Evolutionary conservation across 805 yeast species (phyloP).

Genomic region (Hanseniaspora lindneri): DNA sequence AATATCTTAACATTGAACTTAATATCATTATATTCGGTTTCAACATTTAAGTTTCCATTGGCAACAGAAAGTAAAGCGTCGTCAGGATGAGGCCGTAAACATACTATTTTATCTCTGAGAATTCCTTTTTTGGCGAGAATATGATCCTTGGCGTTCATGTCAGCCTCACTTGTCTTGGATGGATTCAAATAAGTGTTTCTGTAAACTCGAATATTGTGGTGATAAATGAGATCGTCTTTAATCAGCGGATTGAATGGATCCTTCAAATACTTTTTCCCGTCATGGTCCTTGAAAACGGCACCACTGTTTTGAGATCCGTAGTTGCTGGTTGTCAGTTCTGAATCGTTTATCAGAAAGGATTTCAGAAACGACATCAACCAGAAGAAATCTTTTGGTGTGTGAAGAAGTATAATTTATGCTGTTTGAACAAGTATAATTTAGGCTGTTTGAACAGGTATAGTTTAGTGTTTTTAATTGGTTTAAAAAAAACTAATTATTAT

Average conservation of each 20-base stretch:
- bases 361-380: neutral
- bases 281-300: constrained; percentile 3
- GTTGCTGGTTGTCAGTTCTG: neutral
- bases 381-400: no score
- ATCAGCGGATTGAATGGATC: constrained; percentile 4
- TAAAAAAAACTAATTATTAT: no score
- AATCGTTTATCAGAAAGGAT: neutral
- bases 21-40: neutral
- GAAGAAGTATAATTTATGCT: no score
- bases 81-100: neutral
- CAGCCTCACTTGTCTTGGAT: neutral
- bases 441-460: no score
- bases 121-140: neutral
- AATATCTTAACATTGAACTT: constrained; percentile 9
- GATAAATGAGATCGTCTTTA: constrained; percentile 8
- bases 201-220: constrained; percentile 10
- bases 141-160: neutral
- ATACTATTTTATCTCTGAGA: neutral
- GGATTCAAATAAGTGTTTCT: neutral
- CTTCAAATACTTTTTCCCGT: constrained; percentile 5
- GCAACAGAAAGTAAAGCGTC: neutral
- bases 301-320: neutral
- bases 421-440: no score
- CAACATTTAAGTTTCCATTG: neutral
- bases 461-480: neutral